Evolutionary conservation across 257 asterid species (phyloP).

Genomic region (Solanum megistacrolobum): DNA sequence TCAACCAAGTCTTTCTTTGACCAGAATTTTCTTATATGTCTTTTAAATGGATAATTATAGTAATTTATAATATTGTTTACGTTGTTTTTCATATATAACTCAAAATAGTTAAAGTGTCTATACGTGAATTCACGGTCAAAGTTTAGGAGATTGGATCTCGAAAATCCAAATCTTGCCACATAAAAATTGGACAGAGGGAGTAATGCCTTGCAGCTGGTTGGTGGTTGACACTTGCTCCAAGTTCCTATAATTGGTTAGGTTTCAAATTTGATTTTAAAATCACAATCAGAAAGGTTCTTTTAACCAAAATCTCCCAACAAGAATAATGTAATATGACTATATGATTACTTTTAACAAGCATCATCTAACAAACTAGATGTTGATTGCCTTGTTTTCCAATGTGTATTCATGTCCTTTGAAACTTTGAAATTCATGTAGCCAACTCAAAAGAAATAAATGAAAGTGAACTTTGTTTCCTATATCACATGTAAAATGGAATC

Average conservation of each 20-base stretch:
- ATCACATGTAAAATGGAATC: slow-evolving; percentile 2
- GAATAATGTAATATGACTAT: background rate
- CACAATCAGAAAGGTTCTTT: slow-evolving; percentile 7
- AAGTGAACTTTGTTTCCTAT: background rate
- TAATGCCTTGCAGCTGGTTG: background rate
- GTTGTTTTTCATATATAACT: too few species aligned
- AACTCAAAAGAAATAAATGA: background rate
- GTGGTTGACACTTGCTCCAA: slow-evolving; percentile 20
- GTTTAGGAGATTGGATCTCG: background rate
- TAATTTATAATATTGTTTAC: background rate
- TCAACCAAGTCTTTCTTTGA: background rate
- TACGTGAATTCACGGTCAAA: background rate
- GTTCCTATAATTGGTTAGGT: slow-evolving; percentile 25
- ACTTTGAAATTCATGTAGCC: background rate
- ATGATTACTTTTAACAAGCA: background rate
- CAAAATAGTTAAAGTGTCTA: background rate
- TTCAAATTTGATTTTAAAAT: slow-evolving; percentile 9
- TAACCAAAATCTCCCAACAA: slow-evolving; percentile 15
- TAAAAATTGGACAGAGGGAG: background rate
- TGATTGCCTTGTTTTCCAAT: background rate
- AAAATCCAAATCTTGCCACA: background rate
- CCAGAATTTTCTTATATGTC: background rate
- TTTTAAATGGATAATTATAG: background rate
- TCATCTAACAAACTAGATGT: background rate
- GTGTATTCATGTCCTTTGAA: background rate